Percentiles rank a stretch among this genome's conserved stretches.
These are phyloP conservation scores for Pugionium cornutum DNA, from an alignment of 345 rosid genomes.

Conservation along the genomic window DNA sequence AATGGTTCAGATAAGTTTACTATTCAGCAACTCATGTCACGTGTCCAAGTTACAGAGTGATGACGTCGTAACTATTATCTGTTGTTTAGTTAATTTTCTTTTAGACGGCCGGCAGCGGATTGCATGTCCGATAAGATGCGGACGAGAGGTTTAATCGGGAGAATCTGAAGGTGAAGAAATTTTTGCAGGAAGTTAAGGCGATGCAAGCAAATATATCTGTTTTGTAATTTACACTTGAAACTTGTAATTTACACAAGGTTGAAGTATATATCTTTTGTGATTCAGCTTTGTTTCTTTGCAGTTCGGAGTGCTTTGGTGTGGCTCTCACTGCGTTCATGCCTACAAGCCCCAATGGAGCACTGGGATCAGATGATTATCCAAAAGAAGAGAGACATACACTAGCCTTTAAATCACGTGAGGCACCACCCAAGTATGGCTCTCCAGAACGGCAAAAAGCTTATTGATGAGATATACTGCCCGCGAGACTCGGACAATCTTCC, in stretches of 20 bases:
- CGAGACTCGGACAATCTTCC: conserved; percentile 22
- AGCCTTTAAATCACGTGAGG: conserved; percentile 85
- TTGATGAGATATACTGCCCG: conserved; percentile 65
- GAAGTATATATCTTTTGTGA: conserved; percentile 2
- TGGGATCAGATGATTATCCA: conserved; percentile 90
- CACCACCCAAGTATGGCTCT: conserved; percentile 73
- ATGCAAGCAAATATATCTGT: conserved; percentile 62
- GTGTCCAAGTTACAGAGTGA: conserved; percentile 13
- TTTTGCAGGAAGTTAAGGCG: conserved; percentile 96
- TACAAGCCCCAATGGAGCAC: conserved; percentile 85
- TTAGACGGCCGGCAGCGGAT: conserved; percentile 21
- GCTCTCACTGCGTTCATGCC: conserved; percentile 36
- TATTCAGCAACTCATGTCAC: conserved; percentile 9
- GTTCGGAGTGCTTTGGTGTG: conserved; percentile 95
- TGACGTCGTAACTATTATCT: conserved; percentile 25
- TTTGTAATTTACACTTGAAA: neutral
- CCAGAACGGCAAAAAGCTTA: conserved; percentile 80
- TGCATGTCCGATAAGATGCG: conserved; percentile 45
- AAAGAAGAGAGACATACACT: conserved; percentile 83
- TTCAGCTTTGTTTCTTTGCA: conserved; percentile 44
- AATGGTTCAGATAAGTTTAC: conserved; percentile 19
- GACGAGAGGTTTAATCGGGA: conserved; percentile 82
- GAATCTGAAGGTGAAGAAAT: conserved; percentile 97
- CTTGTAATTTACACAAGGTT: conserved; percentile 5
- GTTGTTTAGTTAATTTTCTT: conserved; percentile 3